phyloP scores from a whole-genome alignment of 768 basidiomycete genomes.

The Tephrocybe sp. region DNA sequence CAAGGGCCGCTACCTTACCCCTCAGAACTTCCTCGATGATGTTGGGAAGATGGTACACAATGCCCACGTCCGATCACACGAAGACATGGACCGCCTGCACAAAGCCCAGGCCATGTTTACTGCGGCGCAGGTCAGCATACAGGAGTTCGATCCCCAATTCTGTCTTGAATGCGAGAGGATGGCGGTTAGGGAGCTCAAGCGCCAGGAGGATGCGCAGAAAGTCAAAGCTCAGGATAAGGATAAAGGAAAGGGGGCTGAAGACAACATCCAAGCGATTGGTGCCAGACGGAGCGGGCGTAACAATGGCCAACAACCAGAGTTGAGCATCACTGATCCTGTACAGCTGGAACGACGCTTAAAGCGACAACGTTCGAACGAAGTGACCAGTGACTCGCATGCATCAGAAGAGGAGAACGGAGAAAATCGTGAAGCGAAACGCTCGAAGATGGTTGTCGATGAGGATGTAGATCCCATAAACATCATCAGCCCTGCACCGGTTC shows the following conservation, averaged over 20 bases:
- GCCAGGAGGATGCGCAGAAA: slow-evolving; percentile 57
- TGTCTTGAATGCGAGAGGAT: slow-evolving; percentile 83
- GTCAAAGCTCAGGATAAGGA: slow-evolving; percentile 47
- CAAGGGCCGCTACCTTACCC: slow-evolving; percentile 82
- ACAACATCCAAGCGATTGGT: slow-evolving; percentile 42
- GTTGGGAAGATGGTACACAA: slow-evolving; percentile 80
- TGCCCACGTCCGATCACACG: slow-evolving; percentile 48
- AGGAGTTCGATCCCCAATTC: slow-evolving; percentile 81
- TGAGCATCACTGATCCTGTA: slow-evolving; percentile 70
- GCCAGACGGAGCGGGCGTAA: slow-evolving; percentile 69
- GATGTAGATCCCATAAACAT: slow-evolving; percentile 51
- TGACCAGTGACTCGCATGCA: slow-evolving; percentile 45
- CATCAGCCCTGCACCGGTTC: slow-evolving; percentile 29
- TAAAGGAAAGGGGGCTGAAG: slow-evolving; percentile 24
- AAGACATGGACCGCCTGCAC: slow-evolving; percentile 73
- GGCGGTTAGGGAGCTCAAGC: slow-evolving; percentile 71
- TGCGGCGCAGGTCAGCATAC: slow-evolving; percentile 79
- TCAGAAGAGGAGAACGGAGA: slow-evolving; percentile 53
- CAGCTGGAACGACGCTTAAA: slow-evolving; percentile 75
- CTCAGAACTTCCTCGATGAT: slow-evolving; percentile 83
- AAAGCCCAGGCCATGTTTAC: slow-evolving; percentile 89
- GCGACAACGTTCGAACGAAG: slow-evolving; percentile 60
- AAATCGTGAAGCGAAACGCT: slow-evolving; percentile 56
- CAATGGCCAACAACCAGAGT: slow-evolving; percentile 70
- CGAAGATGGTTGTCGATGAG: slow-evolving; percentile 44